Conservation (phyloP, 345 rosid species). For the Salix suchowensis region DNA sequence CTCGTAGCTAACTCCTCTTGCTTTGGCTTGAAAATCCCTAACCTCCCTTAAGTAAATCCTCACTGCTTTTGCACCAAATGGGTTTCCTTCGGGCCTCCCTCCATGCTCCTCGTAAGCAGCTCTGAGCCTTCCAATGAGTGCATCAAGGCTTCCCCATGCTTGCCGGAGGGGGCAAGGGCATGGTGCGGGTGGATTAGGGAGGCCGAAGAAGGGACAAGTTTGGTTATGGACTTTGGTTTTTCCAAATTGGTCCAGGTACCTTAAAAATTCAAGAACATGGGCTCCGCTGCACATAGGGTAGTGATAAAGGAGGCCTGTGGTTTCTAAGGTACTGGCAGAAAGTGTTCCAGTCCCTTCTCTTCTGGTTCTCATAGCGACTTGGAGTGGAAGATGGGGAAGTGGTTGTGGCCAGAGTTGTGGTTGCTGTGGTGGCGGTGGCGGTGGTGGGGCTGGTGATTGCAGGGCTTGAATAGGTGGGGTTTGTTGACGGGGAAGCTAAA, state of each 20-base stretch:
- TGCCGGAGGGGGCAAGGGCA: slow-evolving; percentile 91
- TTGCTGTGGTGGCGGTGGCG: background rate
- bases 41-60: slow-evolving; percentile 82
- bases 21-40: slow-evolving; percentile 88
- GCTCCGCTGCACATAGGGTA: slow-evolving; percentile 78
- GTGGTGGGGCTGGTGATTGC: background rate
- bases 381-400: slow-evolving; percentile 33
- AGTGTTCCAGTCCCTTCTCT: slow-evolving; percentile 88
- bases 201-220: slow-evolving; percentile 79
- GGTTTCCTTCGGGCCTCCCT: slow-evolving; percentile 76
- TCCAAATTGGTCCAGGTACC: slow-evolving; percentile 69
- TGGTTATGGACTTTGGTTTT: slow-evolving; percentile 80
- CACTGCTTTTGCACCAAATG: slow-evolving; percentile 81
- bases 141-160: slow-evolving; percentile 97
- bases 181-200: slow-evolving; percentile 83
- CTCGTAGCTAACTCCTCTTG: slow-evolving; percentile 89
- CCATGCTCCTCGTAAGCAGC: slow-evolving; percentile 95
- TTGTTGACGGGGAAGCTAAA: slow-evolving; percentile 17
- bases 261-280: slow-evolving; percentile 80
- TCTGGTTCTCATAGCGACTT: slow-evolving; percentile 84
- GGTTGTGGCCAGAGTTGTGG: background rate
- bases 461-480: slow-evolving; percentile 11
- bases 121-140: slow-evolving; percentile 94
- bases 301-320: slow-evolving; percentile 70
- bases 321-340: slow-evolving; percentile 82